Base-by-base conservation (phyloP, 2,329 filamentous ascomycete species). In the Zymoseptoria passerinii region DNA sequence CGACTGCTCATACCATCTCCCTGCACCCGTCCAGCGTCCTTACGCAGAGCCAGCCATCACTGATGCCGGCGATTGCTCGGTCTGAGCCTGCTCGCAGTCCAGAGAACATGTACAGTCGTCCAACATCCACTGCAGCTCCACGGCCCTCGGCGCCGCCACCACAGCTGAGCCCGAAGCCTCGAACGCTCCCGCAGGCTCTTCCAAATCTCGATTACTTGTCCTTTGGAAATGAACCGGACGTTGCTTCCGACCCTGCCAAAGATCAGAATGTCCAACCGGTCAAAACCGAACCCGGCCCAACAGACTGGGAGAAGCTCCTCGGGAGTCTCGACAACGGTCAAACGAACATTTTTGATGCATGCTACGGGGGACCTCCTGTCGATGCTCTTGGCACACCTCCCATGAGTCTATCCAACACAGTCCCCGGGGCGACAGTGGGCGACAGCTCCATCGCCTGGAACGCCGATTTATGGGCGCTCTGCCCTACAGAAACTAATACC, bases 221-320 rank as follows among this genome's bases (percentile, higher is more conserved):
- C 10, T 78, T 79, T 58, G 73, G 71, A 52, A 70, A 67, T 20
- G 77, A 78, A 49, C 55, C 68, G 65, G 52, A 69, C 19, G 59
- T 68, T 4, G 70, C 66, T 55, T 70, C 70, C 55, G 54, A 57
- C 1, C 40, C 52, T 27, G 18, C 55, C 27, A 27, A 52, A 28
- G 56, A 55, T 49, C 58, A 55, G 35, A 57, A 44, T 50, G 60
- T 40, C 19, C 67, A 62, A 13, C 67, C 70, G 1, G 61, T 70
- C 56, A 73, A 72, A 55, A 64, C 69, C 27, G 67, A 72, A 23
- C 67, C 69, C 10, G 84, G 84, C 0, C 76, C 85, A 8, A 79
- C 84, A 0, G 89, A 94, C 66, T 95, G 90, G 91, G 90, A 95
- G 71, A 84, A 86, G 1, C 79, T 95, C 0, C 80, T 95, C 1